Evolutionary conservation across 805 yeast species (phyloP).

Genomic region (Candida multigemmis): DNA sequence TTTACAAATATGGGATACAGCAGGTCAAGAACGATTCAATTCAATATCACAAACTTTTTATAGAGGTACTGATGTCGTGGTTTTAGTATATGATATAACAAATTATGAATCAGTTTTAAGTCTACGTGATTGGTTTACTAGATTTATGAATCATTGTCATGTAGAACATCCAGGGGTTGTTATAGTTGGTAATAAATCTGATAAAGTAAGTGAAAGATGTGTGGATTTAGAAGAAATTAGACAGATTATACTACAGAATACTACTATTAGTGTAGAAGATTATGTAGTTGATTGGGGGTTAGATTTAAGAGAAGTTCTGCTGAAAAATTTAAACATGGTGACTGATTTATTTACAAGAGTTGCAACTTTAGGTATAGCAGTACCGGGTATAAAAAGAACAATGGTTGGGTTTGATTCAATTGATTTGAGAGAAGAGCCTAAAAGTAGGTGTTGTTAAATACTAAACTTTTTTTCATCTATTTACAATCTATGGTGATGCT

Average conservation of each 20-base stretch:
- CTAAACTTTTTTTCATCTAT: not conserved
- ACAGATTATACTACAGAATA: conserved; percentile 17
- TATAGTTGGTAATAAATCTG: conserved; percentile 46
- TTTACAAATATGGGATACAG: conserved; percentile 51
- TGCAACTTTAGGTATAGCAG: conserved; percentile 24
- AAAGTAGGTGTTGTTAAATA: conserved; percentile 3
- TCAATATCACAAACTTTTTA: conserved; percentile 47
- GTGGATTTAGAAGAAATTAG: conserved; percentile 27
- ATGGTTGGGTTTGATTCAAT: conserved; percentile 23
- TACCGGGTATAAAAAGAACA: conserved; percentile 5
- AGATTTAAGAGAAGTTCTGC: conserved; percentile 23
- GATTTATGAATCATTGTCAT: conserved; percentile 40
- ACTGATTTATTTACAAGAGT: conserved; percentile 25
- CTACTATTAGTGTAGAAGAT: conserved; percentile 11
- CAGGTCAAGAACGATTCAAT: conserved; percentile 39
- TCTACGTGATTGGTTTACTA: conserved; percentile 37
- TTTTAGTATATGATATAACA: conserved; percentile 46
- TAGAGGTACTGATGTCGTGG: conserved; percentile 49
- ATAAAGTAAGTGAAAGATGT: conserved; percentile 22
- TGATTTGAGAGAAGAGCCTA: conserved; percentile 8
- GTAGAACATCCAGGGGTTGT: conserved; percentile 38
- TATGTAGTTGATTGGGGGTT: conserved; percentile 23
- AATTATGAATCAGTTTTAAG: conserved; percentile 42
- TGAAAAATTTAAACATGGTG: conserved; percentile 21
- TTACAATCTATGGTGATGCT: not conserved